Percentiles rank a stretch among this genome's conserved stretches.
phyloP scores from a whole-genome alignment of 176 grass and related monocot genomes.

The Phoenix roebelenii region DNA sequence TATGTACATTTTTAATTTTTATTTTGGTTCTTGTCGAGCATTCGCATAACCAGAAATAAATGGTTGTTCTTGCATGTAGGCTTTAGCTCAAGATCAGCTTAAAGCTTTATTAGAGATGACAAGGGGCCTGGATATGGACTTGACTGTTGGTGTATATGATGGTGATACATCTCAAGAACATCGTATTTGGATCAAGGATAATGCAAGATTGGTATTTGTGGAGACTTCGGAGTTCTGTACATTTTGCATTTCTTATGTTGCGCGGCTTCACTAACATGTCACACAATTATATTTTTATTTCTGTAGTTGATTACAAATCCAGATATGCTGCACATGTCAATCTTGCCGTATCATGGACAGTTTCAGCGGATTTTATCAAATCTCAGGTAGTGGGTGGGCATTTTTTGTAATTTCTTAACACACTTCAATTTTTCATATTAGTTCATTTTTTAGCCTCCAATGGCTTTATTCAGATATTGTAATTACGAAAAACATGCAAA shows the following conservation, averaged over 20 bases:
- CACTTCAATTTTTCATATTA: too few species aligned
- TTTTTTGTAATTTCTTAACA: constrained; percentile 2
- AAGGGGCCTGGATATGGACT: constrained; percentile 39
- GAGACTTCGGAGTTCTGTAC: background rate
- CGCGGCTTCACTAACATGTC: background rate
- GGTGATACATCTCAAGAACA: constrained; percentile 81
- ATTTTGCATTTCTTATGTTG: constrained; percentile 14
- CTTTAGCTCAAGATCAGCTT: constrained; percentile 94
- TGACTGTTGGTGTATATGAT: constrained; percentile 78
- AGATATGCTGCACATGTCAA: constrained; percentile 85
- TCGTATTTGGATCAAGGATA: constrained; percentile 66
- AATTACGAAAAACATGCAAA: too few species aligned
- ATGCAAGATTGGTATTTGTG: constrained; percentile 59
- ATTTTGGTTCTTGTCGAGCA: too few species aligned
- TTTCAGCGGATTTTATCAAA: constrained; percentile 64
- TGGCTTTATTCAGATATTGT: too few species aligned
- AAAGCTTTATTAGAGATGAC: constrained; percentile 67
- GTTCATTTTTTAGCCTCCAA: too few species aligned
- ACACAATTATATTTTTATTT: background rate
- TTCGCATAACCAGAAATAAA: too few species aligned
- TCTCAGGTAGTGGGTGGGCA: constrained; percentile 45
- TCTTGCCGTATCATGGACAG: constrained; percentile 63
- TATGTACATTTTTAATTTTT: too few species aligned
- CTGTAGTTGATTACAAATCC: constrained; percentile 93
- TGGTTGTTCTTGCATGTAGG: constrained; percentile 32